Base-by-base conservation (phyloP, 2,329 filamentous ascomycete species). In the Xylariaceae sp. region DNA sequence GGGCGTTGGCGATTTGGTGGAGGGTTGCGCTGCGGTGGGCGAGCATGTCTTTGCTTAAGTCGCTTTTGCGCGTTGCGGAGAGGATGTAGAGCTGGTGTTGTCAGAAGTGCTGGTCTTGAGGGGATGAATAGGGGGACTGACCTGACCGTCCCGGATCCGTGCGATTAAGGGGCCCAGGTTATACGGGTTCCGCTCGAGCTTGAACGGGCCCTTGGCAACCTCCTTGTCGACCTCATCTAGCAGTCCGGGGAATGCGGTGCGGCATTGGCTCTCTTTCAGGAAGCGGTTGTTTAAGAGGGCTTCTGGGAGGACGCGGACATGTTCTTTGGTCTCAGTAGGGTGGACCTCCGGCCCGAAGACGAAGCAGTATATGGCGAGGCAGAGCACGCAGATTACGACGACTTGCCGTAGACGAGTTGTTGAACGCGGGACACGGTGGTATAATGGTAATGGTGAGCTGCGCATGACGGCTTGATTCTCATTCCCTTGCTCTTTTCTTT, bases 1-100 rank as follows among this genome's bases (percentile, higher is more conserved):
- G 68, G 4, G 81, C 80, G 60, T 78, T 77, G 67, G 83, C 72
- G 63, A 85, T 75, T 63, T 82, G 78, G 67, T 82, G 77, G 0
- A 85, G 75, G 8, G 78, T 76, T n/a, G 81, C 79, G 44, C 74
- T 74, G 53, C 79, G 77, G 61, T 80, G 79, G 71, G 73, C 71
- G 8, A 76, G 68, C 78, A 80, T 81, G 55, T 77, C 74, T 11
- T 65, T 59, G 5, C 77, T 78, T 23, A 80, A 68, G 51, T 79
- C 77, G 7, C 63, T 66, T 18, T 69, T 70, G 13, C 73, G 69
- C 52, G 78, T 74, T 4, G 74, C 70, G 39, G 76, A 74, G 57
- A 81, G 72, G 57, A 82, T 76, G 62, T 73, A 77, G 10, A 82
- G 73, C 73, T 77, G 52, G 53, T 15, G 7, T 39, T 11, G 11